Evolutionary conservation across 768 basidiomycete genomes (phyloP), one percentile per base, ranked within the genome.

Genomic region (Guyanaporus albipodus): DNA sequence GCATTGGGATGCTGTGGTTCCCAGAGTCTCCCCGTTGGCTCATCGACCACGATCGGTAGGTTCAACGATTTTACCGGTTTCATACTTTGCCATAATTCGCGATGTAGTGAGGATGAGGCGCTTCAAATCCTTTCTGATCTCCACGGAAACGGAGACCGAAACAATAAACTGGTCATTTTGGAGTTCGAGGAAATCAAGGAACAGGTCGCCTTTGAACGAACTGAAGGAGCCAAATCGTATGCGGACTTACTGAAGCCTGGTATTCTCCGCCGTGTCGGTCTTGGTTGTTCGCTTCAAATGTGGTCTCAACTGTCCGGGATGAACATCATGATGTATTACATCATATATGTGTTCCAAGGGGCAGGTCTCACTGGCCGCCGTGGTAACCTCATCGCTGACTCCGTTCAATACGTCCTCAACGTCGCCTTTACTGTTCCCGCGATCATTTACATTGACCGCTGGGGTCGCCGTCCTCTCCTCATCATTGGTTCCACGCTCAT

Each of bases 401-500:
- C 83, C 8, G 79, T 89, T 11, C 85, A 74, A 62, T 75, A 71
- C 44, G 69, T 73, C 35, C 64, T 73, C 46, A 72, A 73, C 35
- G 68, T 76, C 31, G 60, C 36, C 17, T 58, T 70, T 54, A 71
- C 71, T 50, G 47, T 77, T 22, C 75, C 75, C 8, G 74, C 75
- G 1, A 74, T 78, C 54, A 51, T 75, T 57, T 87, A 79, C 68
- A 85, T 87, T 56, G 87, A 90, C 63, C 74, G 71, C 64, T 87
- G 85, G 83, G 87, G 87, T 48, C 83, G 87, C 32, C 76, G 86
- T 17, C 86, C 87, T 7, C 83, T 89, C 73, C 70, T 90, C 2
- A 70, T 90, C 46, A 67, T 67, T 40, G 87, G 83, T 23, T 78
- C 80, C 3, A 64, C 79, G 4, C 60, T 79, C 46, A 87, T 89